Evolutionary conservation across 1,139 yeast genomes (phyloP).

Genomic region (Saccharomycopsis crataegensis): DNA sequence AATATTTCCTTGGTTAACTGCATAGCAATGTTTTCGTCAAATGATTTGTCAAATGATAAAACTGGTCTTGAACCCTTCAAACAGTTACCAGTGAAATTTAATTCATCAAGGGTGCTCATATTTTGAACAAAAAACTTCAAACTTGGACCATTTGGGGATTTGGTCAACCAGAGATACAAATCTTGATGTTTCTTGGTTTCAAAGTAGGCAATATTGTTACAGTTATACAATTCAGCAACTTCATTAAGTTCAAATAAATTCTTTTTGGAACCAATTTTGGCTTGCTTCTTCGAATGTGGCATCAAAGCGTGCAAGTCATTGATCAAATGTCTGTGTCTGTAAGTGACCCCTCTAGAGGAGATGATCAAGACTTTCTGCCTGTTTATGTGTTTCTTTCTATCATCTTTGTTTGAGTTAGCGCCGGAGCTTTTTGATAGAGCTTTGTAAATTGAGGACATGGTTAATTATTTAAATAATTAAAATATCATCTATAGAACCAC

Average conservation of each 20-base stretch:
- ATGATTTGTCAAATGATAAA: conserved; percentile 76
- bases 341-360: conserved; percentile 91
- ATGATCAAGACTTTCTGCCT: conserved; percentile 79
- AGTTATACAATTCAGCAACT: conserved; percentile 93
- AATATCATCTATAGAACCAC: no score
- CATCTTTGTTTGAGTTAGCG: conserved; percentile 29
- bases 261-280: conserved; percentile 90
- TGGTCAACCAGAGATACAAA: conserved; percentile 87
- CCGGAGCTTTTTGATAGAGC: conserved; percentile 47
- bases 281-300: conserved; percentile 96
- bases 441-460: conserved; percentile 63
- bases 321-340: conserved; percentile 91
- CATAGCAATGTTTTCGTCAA: conserved; percentile 46
- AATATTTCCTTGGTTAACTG: conserved; percentile 79
- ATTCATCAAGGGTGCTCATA: conserved; percentile 91
- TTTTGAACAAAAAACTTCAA: conserved; percentile 90
- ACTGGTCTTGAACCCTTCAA: conserved; percentile 95
- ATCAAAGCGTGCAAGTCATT: conserved; percentile 70
- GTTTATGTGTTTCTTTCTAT: conserved; percentile 51
- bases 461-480: not conserved
- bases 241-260: conserved; percentile 85
- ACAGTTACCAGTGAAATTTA: conserved; percentile 94
- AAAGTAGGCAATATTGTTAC: conserved; percentile 89
- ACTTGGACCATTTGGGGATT: conserved; percentile 98
- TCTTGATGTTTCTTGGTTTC: conserved; percentile 97